A percentile compares a stretch with the other conserved stretches of the same genome.
Evolutionary conservation across 257 asterid species (phyloP).

Genomic region (Echium plantagineum): DNA sequence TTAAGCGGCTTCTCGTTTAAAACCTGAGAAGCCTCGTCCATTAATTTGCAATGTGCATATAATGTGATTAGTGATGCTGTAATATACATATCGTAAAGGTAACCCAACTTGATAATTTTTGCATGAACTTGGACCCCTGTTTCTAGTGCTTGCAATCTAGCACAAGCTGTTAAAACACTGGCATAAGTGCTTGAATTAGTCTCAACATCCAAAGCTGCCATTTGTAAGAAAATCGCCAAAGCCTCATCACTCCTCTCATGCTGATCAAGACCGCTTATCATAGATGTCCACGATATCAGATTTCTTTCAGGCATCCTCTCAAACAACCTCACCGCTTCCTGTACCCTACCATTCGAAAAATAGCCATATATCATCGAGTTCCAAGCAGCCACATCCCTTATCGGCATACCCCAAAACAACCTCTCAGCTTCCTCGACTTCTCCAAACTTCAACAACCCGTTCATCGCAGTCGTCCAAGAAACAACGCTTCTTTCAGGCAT

Average conservation of each 20-base stretch:
- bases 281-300: conserved; percentile 71
- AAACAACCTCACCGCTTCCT: conserved; percentile 47
- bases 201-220: conserved; percentile 39
- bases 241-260: conserved; percentile 59
- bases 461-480: conserved; percentile 74
- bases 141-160: conserved; percentile 22
- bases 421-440: conserved; percentile 53
- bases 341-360: conserved; percentile 46
- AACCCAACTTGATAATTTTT: conserved; percentile 42
- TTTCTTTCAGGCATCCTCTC: conserved; percentile 47
- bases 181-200: conserved; percentile 57
- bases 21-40: conserved; percentile 35
- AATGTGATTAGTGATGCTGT: conserved; percentile 57
- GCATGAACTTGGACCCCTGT: conserved; percentile 61
- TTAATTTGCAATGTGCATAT: conserved; percentile 52
- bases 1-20: conserved; percentile 42
- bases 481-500: conserved; percentile 62
- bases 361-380: conserved; percentile 68
- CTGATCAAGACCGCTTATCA: conserved; percentile 75
- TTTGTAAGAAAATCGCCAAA: conserved; percentile 30
- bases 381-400: conserved; percentile 69
- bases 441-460: conserved; percentile 47
- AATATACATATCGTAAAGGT: conserved; percentile 34
- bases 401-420: conserved; percentile 56
- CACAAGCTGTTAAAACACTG: conserved; percentile 63